A percentile compares a stretch with the other conserved stretches of the same genome.
These are phyloP conservation scores for Sphagnum fallax DNA, from an alignment of 228 moss, liverwort and hornwort genomes.

Conservation along the genomic window DNA sequence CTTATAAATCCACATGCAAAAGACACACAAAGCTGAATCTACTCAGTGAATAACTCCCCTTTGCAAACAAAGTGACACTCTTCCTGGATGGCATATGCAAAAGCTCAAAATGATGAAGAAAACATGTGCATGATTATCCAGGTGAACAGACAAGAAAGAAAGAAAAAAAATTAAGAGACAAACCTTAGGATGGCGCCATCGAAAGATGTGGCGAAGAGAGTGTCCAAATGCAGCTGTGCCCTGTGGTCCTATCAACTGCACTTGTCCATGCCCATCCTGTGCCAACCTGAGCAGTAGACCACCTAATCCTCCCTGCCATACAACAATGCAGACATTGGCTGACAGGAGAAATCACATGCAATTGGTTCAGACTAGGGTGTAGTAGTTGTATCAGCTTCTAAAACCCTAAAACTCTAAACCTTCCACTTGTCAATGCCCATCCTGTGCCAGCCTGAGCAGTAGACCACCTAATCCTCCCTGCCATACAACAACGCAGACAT, in stretches of 20 bases:
- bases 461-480: constrained; percentile 59
- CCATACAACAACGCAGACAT: background rate
- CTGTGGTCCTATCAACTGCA: constrained; percentile 43
- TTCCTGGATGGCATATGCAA: background rate
- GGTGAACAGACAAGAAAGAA: no score
- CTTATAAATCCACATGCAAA: background rate
- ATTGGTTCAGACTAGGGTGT: background rate
- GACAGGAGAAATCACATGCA: background rate
- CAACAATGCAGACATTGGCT: background rate
- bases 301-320: constrained; percentile 47
- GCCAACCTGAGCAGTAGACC: constrained; percentile 47
- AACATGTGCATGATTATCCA: background rate
- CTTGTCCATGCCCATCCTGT: constrained; percentile 56
- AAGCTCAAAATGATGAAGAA: background rate
- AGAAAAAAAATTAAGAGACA: no score
- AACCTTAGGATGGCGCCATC: constrained; percentile 61
- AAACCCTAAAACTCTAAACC: background rate
- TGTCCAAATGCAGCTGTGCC: constrained; percentile 32
- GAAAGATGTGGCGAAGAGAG: constrained; percentile 47
- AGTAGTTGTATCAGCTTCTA: background rate
- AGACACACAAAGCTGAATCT: background rate
- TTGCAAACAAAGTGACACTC: background rate
- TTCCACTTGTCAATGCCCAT: constrained; percentile 50
- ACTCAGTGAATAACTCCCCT: background rate
- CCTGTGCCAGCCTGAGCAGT: constrained; percentile 41